Percentiles rank a stretch among this genome's conserved stretches.
Conservation (phyloP, 192 early-diverging fungal species). For the Coemansia sp. region DNA sequence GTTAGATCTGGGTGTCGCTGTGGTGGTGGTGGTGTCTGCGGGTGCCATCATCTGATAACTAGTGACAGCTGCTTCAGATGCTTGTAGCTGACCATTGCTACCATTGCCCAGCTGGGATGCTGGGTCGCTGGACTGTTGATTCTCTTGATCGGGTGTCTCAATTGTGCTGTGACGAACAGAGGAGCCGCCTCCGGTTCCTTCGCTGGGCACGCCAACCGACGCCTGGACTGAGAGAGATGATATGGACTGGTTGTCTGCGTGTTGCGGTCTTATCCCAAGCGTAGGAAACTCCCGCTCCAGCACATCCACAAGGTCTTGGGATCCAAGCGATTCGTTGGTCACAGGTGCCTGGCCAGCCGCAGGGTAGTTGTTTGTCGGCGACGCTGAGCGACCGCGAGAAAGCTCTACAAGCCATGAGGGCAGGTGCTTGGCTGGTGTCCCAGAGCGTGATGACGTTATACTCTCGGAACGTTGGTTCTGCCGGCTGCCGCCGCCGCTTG, state of each 20-base stretch:
- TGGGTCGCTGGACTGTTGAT: background rate
- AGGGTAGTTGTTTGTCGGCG: constrained; percentile 10
- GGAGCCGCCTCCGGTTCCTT: constrained; percentile 22
- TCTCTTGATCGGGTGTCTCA: constrained; percentile 9
- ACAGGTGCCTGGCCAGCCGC: constrained; percentile 2
- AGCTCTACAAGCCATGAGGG: constrained; percentile 53
- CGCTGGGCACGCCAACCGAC: constrained; percentile 36
- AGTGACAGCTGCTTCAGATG: background rate
- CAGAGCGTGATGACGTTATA: constrained; percentile 34
- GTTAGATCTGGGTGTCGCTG: background rate
- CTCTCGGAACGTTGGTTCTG: constrained; percentile 22
- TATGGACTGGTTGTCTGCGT: constrained; percentile 37
- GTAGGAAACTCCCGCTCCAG: constrained; percentile 46
- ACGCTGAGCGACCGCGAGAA: constrained; percentile 34
- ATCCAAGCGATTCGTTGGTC: constrained; percentile 28
- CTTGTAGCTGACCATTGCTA: background rate
- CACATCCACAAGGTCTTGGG: constrained; percentile 38
- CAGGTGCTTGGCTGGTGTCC: constrained; percentile 41
- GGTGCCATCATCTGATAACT: background rate
- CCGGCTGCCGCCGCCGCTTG: background rate
- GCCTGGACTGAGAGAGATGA: constrained; percentile 52
- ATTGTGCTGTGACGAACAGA: constrained; percentile 21
- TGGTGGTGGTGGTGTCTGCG: background rate
- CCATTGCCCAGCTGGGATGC: background rate
- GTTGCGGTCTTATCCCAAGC: constrained; percentile 18